Evolutionary conservation across 208 protist genomes (phyloP), one percentile per base, ranked within the genome.

Genomic region (Porcisia hertigi): DNA sequence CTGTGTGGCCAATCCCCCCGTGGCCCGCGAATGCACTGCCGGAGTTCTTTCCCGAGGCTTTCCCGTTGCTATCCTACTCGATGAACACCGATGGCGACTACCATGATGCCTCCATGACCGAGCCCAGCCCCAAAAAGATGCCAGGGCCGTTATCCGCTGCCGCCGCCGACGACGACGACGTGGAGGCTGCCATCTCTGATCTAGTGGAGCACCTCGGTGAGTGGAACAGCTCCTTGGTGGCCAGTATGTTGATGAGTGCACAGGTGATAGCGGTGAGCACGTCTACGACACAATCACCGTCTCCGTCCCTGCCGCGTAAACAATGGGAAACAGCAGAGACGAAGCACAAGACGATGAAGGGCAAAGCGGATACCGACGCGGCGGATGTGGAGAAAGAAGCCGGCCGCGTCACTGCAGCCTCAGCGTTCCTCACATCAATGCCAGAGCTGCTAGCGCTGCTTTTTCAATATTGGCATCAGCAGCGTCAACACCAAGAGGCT

Each of bases 391-490:
- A 47, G 23, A 39, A 20, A 36, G n/a, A 54, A 60, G 53, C 23
- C 5, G 47, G 23, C 18, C 18, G 25, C 14, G 45, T 62, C 52
- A 62, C 69, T 1, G 69, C 18, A 18, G 69, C 30, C 25, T 73
- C 36, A n/a, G 7, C 69, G 20, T 65, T 30, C 60, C 45, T 53
- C 14, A 60, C 69, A 12, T 54, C 63, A 1, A 69, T 75, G 55
- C 55, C 55, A 9, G 53, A 60, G 9, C 62, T 81, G 41, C 55
- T 81, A 20, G 70, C 41, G 16, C n/a, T 81, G 0, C 23, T 81
- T 30, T 81, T 81, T 34, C 45, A 41, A 0, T 81, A 71, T 54
- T 81, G 77, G 77, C 77, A 72, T 9, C 71, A 64, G 18, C 36
- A 36, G 20, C 25, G 30, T 8, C 30, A 55, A 53, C 18, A 45